Evolutionary conservation across 371 early-diverging fungal genomes (phyloP).

Genomic region (Smittium culicis): DNA sequence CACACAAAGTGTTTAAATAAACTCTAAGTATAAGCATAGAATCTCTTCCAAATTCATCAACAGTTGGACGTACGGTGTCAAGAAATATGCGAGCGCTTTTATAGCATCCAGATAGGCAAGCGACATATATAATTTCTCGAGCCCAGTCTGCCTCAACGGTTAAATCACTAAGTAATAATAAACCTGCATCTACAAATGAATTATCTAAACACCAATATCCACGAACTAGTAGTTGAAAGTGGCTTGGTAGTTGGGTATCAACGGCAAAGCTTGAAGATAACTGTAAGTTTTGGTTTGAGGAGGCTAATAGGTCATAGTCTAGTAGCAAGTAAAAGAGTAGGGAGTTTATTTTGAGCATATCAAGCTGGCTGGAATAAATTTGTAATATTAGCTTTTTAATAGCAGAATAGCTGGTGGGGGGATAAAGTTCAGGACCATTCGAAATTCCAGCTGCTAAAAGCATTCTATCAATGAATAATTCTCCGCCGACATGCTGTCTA

Average conservation of each 20-base stretch:
- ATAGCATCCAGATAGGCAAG: conserved; percentile 15
- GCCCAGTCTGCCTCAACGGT: conserved; percentile 31
- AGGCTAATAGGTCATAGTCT: conserved; percentile 13
- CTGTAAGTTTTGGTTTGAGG: conserved; percentile 6
- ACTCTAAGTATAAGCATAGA: conserved; percentile 22
- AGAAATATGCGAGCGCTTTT: conserved; percentile 20
- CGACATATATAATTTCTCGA: conserved; percentile 19
- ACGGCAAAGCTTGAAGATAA: conserved; percentile 14
- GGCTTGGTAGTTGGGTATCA: conserved; percentile 21
- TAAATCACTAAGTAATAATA: conserved; percentile 21
- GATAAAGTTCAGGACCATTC: conserved; percentile 13
- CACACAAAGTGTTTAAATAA: conserved; percentile 17
- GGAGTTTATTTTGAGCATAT: conserved; percentile 24
- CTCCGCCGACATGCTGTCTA: conserved; percentile 25
- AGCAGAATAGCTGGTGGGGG: conserved; percentile 20
- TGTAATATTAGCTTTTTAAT: conserved; percentile 13
- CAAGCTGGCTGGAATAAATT: conserved; percentile 19
- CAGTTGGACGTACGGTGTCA: conserved; percentile 16
- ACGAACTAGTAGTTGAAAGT: conserved; percentile 25
- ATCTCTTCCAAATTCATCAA: conserved; percentile 15
- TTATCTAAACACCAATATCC: conserved; percentile 34
- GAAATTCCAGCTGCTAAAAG: conserved; percentile 11
- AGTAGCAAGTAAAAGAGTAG: conserved; percentile 24
- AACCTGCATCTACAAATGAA: conserved; percentile 12
- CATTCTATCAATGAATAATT: conserved; percentile 30